Base-by-base conservation (phyloP, 208 protist species). In the Kentomonas sorsogonicus region DNA sequence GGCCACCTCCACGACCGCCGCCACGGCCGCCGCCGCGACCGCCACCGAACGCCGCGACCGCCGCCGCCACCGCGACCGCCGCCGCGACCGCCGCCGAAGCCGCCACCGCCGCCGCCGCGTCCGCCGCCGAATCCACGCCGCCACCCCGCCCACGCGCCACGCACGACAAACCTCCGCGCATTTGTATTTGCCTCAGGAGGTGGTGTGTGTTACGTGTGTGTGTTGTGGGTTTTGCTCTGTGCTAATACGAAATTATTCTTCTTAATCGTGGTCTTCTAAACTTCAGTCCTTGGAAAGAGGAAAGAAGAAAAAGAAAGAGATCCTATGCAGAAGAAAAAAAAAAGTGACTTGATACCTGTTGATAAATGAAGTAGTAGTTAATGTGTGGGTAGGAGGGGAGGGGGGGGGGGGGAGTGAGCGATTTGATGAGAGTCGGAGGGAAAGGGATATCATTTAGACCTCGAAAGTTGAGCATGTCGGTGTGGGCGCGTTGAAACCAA, bases 1-100 rank as follows among this genome's bases (percentile, higher is more conserved):
- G 39, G 38, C 79, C 67, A 48, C 87, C 79, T 27, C 83, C 70
- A 44, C 85, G 83, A 33, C 76, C 58, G 13, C 83, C 65, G 60
- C 83, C 63, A 23, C 70, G 65, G 39, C 77, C 71, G n/a, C 74
- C 46, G 6, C 73, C 58, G 20, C 66, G 26, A 41, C 69, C 65
- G n/a, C 69, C 60, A n/a, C n/a, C 66, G 26, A 41, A 66, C 65
- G 20, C 89, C 75, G 43, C 77, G 48, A 56, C 69, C 68, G 38
- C 67, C 54, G 45, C 66, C 67, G 38, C 72, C 66, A 25, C 77
- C 66, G 62, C 69, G 58, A 30, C 86, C 72, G 26, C 74, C 56
- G 55, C 77, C 63, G 54, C 76, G 68, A 39, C 80, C 63, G 23
- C 74, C 64, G 52, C 83, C 57, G 47, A 67, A 53, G 22, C 75